These are phyloP conservation scores for Bisporella sp. DNA, from an alignment of 2,329 filamentous ascomycete species.

Conservation along the genomic window DNA sequence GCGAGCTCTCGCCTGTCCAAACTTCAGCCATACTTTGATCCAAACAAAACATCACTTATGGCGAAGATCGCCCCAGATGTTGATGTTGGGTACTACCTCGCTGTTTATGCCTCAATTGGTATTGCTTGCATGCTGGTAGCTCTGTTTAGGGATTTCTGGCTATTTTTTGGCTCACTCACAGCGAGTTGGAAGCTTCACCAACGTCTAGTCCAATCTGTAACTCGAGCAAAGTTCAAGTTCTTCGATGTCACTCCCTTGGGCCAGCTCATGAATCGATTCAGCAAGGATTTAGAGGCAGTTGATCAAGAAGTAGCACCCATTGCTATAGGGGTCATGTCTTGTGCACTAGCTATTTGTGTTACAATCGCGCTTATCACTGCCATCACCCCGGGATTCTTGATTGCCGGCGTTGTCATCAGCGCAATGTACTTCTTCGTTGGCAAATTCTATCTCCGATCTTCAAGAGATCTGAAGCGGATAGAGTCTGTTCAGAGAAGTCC, in stretches of 20 bases:
- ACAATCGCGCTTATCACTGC: constrained; percentile 81
- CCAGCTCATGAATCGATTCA: constrained; percentile 97
- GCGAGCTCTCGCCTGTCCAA: constrained; percentile 20
- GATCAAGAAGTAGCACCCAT: constrained; percentile 94
- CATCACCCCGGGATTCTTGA: constrained; percentile 86
- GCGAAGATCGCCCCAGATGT: constrained; percentile 44
- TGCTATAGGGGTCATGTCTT: constrained; percentile 69
- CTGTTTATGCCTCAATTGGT: constrained; percentile 75
- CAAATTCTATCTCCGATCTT: constrained; percentile 82
- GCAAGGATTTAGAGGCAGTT: constrained; percentile 90
- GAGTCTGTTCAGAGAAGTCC: constrained; percentile 93
- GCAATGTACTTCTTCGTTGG: constrained; percentile 77
- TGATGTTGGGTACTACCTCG: constrained; percentile 76
- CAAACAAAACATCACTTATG: constrained; percentile 24
- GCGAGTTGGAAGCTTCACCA: constrained; percentile 83
- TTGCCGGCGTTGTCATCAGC: constrained; percentile 80
- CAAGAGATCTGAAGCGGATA: constrained; percentile 89
- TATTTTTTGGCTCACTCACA: constrained; percentile 86
- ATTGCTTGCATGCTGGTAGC: constrained; percentile 73
- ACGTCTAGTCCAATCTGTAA: constrained; percentile 68
- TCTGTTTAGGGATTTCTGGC: constrained; percentile 73
- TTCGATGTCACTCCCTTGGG: constrained; percentile 95
- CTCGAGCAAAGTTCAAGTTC: constrained; percentile 91
- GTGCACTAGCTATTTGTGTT: constrained; percentile 62
- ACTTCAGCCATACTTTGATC: constrained; percentile 26